A percentile compares a stretch with the other conserved stretches of the same genome.
Conservation (phyloP, 306 rosid genomes). For the Corylus avellana region DNA sequence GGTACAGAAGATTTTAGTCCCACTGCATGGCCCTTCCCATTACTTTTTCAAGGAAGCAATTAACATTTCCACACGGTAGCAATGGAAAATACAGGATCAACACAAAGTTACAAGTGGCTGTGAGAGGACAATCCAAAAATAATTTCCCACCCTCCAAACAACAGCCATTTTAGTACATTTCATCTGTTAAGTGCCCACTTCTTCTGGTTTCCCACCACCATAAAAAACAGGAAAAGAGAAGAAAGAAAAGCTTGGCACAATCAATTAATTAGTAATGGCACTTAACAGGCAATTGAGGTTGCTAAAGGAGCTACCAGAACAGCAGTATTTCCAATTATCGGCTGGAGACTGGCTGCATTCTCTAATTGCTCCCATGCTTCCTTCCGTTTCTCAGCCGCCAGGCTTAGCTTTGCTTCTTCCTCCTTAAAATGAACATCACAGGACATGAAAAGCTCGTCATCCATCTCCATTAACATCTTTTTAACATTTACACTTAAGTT, state of each 20-base stretch:
- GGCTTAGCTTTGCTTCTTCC: slow-evolving; percentile 55
- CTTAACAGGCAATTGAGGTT: slow-evolving; percentile 44
- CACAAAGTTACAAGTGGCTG: slow-evolving; percentile 26
- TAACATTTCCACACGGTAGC: slow-evolving; percentile 30
- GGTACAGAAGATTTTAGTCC: slow-evolving; percentile 43
- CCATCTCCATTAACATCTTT: slow-evolving; percentile 92
- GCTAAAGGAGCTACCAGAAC: slow-evolving; percentile 71
- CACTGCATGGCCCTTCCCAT: slow-evolving; percentile 44
- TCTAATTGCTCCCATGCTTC: slow-evolving; percentile 81
- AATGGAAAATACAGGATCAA: slow-evolving; percentile 21
- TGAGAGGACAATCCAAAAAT: slow-evolving; percentile 9
- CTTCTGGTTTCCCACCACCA: slow-evolving; percentile 43
- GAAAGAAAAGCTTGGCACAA: slow-evolving; percentile 21
- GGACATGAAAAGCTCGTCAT: slow-evolving; percentile 67
- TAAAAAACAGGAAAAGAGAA: slow-evolving; percentile 28
- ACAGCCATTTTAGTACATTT: slow-evolving; percentile 49
- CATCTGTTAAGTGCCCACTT: background rate
- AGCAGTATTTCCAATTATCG: slow-evolving; percentile 73
- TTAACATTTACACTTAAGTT: slow-evolving; percentile 73
- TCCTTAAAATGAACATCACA: slow-evolving; percentile 61
- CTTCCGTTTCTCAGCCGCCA: slow-evolving; percentile 58
- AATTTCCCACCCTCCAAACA: slow-evolving; percentile 29
- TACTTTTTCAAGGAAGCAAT: slow-evolving; percentile 32
- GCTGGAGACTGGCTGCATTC: slow-evolving; percentile 68
- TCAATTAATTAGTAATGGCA: slow-evolving; percentile 26